phyloP scores from a whole-genome alignment of 2,329 filamentous ascomycete genomes.

The Penicillium sp. region DNA sequence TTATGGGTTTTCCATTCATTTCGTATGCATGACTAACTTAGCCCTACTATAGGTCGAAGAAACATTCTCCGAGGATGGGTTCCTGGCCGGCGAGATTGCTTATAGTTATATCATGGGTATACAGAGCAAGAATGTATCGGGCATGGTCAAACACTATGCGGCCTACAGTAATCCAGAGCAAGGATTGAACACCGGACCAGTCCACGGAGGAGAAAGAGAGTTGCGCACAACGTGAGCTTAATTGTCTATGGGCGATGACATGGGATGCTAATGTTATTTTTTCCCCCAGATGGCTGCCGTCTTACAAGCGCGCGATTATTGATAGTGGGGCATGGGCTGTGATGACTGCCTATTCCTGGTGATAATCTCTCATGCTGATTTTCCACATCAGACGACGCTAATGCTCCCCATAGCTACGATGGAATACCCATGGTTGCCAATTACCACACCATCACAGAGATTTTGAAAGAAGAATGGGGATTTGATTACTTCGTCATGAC shows the following conservation, averaged over 20 bases:
- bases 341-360: conserved; percentile 73
- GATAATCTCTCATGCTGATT: neutral
- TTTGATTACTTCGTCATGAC: conserved; percentile 67
- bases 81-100: conserved; percentile 67
- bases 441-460: conserved; percentile 65
- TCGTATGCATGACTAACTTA: neutral
- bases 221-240: conserved; percentile 57
- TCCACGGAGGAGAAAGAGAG: conserved; percentile 58
- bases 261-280: neutral
- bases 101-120: conserved; percentile 62
- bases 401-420: conserved; percentile 55
- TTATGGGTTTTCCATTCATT: too few species aligned
- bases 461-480: conserved; percentile 70
- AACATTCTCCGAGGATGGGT: conserved; percentile 69
- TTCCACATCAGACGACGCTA: neutral
- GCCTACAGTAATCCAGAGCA: conserved; percentile 70
- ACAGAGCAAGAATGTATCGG: conserved; percentile 64
- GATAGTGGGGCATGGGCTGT: conserved; percentile 67
- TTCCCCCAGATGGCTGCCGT: conserved; percentile 46
- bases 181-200: conserved; percentile 67
- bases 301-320: conserved; percentile 70
- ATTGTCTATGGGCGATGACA: neutral
- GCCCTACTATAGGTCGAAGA: conserved; percentile 57
- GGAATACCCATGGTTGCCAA: conserved; percentile 68
- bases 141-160: conserved; percentile 75